These are phyloP conservation scores for Ustilago xerochloae DNA, from an alignment of 1,284 basidiomycete genomes.

Conservation along the genomic window DNA sequence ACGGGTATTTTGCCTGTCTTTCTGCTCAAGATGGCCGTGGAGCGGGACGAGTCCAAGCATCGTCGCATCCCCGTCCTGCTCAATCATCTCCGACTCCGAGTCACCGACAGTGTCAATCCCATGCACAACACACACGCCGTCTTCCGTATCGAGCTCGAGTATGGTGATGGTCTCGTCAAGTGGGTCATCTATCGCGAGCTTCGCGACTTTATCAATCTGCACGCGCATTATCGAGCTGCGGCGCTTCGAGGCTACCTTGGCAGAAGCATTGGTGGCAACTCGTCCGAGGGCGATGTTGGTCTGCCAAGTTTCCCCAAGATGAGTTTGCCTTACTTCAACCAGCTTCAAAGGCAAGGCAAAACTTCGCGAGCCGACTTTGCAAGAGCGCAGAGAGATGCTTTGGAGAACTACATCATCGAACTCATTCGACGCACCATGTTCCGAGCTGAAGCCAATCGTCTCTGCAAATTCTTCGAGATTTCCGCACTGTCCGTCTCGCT, in stretches of 20 bases:
- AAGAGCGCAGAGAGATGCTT: constrained; percentile 78
- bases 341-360: constrained; percentile 71
- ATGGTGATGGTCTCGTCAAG: constrained; percentile 86
- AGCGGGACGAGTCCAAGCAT: constrained; percentile 86
- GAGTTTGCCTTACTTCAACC: constrained; percentile 84
- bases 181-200: constrained; percentile 97
- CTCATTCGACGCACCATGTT: constrained; percentile 88
- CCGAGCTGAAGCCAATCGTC: constrained; percentile 88
- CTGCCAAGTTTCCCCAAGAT: constrained; percentile 93
- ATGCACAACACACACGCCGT: constrained; percentile 81
- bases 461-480: constrained; percentile 94
- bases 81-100: constrained; percentile 83
- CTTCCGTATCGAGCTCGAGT: constrained; percentile 94
- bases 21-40: constrained; percentile 83
- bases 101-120: constrained; percentile 87
- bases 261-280: constrained; percentile 44
- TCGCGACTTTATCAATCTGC: constrained; percentile 89
- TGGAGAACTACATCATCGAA: constrained; percentile 89
- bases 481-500: constrained; percentile 86
- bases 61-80: constrained; percentile 87
- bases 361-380: constrained; percentile 78
- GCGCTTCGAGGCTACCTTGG: constrained; percentile 61
- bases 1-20: constrained; percentile 51
- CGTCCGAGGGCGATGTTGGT: constrained; percentile 71
- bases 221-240: constrained; percentile 89